These are phyloP conservation scores for Trichoderma arundinaceum DNA, from an alignment of 2,329 filamentous ascomycete genomes.

Conservation along the genomic window DNA sequence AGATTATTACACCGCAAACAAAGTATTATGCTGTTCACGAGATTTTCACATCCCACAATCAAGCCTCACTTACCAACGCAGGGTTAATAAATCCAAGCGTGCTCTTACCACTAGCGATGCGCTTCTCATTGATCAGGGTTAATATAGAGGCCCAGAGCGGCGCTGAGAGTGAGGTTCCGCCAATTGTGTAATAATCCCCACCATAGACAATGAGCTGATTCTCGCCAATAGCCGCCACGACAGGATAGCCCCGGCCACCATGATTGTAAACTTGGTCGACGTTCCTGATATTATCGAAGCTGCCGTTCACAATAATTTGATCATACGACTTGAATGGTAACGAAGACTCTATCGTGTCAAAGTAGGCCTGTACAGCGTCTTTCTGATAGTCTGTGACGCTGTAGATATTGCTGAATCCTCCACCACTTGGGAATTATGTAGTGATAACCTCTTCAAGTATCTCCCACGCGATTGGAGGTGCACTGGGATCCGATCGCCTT, in stretches of 20 bases:
- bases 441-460: conserved; percentile 11
- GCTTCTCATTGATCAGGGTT: conserved; percentile 38
- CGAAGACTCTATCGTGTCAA: conserved; percentile 38
- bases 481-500: conserved; percentile 2
- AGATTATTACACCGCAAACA: too few species aligned
- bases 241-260: conserved; percentile 52
- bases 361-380: conserved; percentile 33
- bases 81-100: conserved; percentile 18
- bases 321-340: background rate
- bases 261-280: conserved; percentile 52
- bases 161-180: conserved; percentile 52
- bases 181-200: conserved; percentile 50
- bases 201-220: conserved; percentile 51
- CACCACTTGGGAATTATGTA: conserved; percentile 7
- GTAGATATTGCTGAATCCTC: conserved; percentile 17
- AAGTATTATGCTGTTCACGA: too few species aligned
- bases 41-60: background rate
- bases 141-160: conserved; percentile 42
- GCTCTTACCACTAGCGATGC: conserved; percentile 36
- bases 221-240: conserved; percentile 52
- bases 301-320: conserved; percentile 45
- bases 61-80: background rate
- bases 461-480: conserved; percentile 8
- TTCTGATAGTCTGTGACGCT: background rate
- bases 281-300: conserved; percentile 40